Percentiles rank a stretch among this genome's conserved stretches.
Conservation (phyloP, 208 protist genomes). For the Trypanosoma avium region DNA sequence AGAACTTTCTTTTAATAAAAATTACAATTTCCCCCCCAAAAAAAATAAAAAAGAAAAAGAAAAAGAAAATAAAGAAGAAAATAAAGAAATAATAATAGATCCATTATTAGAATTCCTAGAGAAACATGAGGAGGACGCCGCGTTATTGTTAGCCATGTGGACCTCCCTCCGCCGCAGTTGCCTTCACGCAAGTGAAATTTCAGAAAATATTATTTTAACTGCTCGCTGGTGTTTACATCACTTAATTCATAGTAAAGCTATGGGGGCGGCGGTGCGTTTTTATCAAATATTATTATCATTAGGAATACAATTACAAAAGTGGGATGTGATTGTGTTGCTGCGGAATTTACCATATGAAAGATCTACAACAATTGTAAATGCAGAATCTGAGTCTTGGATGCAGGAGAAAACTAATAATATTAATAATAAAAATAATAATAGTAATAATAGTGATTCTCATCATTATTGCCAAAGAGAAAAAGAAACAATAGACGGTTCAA, state of each 20-base stretch:
- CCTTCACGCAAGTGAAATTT: conserved; percentile 70
- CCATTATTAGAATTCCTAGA: conserved; percentile 68
- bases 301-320: conserved; percentile 66
- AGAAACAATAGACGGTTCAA: no score
- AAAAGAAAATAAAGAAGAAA: not conserved
- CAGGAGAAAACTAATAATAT: no score
- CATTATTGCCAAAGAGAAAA: no score
- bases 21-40: no score
- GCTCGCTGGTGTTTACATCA: conserved; percentile 72
- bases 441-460: no score
- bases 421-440: no score
- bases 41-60: not conserved
- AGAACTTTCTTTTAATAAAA: no score
- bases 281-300: conserved; percentile 71
- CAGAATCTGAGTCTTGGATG: conserved; percentile 17
- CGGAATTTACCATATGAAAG: conserved; percentile 79
- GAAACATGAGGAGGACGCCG: conserved; percentile 67
- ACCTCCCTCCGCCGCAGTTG: conserved; percentile 76
- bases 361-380: conserved; percentile 12
- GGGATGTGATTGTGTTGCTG: conserved; percentile 68
- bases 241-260: conserved; percentile 62
- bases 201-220: conserved; percentile 58
- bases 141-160: conserved; percentile 79
- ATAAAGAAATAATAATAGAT: conserved; percentile 15
- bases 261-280: conserved; percentile 56